phyloP scores from a whole-genome alignment of 371 early-diverging fungal genomes.

The Fennellomyces sp. region DNA sequence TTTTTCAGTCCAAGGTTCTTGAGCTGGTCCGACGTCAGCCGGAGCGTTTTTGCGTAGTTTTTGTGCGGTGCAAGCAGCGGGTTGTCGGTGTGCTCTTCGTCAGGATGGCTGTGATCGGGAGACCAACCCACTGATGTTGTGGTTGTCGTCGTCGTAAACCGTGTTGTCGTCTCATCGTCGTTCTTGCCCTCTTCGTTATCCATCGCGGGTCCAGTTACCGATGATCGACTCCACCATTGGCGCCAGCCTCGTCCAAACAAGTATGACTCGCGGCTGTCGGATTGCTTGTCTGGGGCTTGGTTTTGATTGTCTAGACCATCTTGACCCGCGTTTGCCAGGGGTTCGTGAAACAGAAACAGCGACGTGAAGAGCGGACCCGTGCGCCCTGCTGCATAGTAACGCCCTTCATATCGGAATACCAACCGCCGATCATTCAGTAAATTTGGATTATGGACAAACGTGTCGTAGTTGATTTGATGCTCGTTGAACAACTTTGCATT shows the following conservation, averaged over 20 bases:
- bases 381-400: constrained; percentile 44
- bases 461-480: constrained; percentile 59
- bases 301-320: neutral
- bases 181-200: neutral
- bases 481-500: constrained; percentile 64
- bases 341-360: constrained; percentile 50
- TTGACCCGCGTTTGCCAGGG: constrained; percentile 7
- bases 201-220: constrained; percentile 25
- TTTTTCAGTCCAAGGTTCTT: constrained; percentile 79
- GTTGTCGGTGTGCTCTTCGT: neutral
- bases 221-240: constrained; percentile 54
- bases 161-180: constrained; percentile 20
- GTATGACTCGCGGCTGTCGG: constrained; percentile 39
- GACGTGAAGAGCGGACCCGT: constrained; percentile 57
- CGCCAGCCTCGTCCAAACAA: constrained; percentile 51
- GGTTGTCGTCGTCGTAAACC: constrained; percentile 44
- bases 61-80: constrained; percentile 24
- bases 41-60: constrained; percentile 85
- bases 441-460: constrained; percentile 67
- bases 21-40: constrained; percentile 92
- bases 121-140: constrained; percentile 47
- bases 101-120: constrained; percentile 20
- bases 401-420: constrained; percentile 66
- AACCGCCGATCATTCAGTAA: constrained; percentile 66
- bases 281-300: constrained; percentile 7